Evolutionary conservation across 768 basidiomycete genomes (phyloP).

Genomic region (Rhodotorula graminis): DNA sequence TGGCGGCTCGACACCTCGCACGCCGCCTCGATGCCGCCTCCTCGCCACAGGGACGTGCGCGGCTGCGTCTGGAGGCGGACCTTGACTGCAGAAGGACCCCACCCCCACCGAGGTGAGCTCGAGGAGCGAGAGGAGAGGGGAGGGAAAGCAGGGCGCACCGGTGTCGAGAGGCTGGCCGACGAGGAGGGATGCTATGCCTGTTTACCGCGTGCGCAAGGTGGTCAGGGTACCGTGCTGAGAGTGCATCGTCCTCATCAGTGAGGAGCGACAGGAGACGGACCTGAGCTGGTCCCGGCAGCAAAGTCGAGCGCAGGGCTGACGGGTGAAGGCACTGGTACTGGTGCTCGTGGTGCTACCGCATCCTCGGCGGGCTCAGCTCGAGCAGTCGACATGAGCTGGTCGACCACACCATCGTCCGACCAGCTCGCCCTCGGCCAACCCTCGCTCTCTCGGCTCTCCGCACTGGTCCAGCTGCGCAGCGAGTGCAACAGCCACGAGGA

Average conservation of each 20-base stretch:
- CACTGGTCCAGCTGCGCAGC: no score
- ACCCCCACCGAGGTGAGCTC: not conserved
- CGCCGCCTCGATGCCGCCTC: conserved; percentile 40
- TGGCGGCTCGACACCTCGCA: not conserved
- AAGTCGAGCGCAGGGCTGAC: conserved; percentile 64
- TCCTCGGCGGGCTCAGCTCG: not conserved
- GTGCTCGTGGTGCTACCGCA: not conserved
- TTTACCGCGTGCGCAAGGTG: not conserved
- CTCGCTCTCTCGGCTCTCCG: no score
- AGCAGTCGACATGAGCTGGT: not conserved
- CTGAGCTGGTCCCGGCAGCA: conserved; percentile 67
- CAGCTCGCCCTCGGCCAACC: no score
- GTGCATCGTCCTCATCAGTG: not conserved
- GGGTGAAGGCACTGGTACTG: not conserved
- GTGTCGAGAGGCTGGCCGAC: conserved; percentile 78
- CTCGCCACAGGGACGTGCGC: conserved; percentile 50
- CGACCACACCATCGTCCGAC: no score
- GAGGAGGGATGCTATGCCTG: conserved; percentile 56
- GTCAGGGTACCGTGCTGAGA: not conserved
- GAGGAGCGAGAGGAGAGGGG: not conserved
- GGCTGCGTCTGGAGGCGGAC: conserved; percentile 63
- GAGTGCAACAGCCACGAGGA: no score
- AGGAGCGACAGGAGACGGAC: conserved; percentile 42
- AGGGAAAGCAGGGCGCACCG: conserved; percentile 45
- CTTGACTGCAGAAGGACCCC: conserved; percentile 57